Conservation (phyloP, 2,329 filamentous ascomycete species). For the Dothistroma pini region DNA sequence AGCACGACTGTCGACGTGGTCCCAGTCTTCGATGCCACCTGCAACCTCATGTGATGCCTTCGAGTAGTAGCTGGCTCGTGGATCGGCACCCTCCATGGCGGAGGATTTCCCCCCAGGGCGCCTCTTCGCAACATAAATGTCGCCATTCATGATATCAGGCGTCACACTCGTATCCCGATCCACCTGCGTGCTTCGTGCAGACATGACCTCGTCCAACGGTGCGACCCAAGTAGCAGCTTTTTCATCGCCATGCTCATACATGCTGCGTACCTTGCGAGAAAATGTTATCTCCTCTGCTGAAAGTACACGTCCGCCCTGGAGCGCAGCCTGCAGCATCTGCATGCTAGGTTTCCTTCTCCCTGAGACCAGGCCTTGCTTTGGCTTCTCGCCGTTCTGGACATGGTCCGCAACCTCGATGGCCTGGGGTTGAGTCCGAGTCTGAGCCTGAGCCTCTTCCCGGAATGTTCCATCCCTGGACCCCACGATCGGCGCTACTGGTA, state of each 20-base stretch:
- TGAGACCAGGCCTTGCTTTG: slow-evolving; percentile 22
- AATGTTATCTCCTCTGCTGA: slow-evolving; percentile 63
- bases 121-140: slow-evolving; percentile 4
- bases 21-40: slow-evolving; percentile 64
- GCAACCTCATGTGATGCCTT: slow-evolving; percentile 55
- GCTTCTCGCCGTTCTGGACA: background rate
- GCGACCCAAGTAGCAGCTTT: slow-evolving; percentile 45
- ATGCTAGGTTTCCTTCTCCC: slow-evolving; percentile 35
- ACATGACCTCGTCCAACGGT: slow-evolving; percentile 6
- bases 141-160: slow-evolving; percentile 8
- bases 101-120: background rate
- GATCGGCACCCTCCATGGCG: slow-evolving; percentile 1
- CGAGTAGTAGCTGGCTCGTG: slow-evolving; percentile 23
- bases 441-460: background rate
- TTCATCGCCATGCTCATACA: slow-evolving; percentile 62
- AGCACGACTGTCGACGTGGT: slow-evolving; percentile 55
- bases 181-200: slow-evolving; percentile 10
- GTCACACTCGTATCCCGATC: slow-evolving; percentile 11
- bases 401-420: slow-evolving; percentile 1
- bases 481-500: background rate
- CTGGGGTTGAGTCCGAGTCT: background rate
- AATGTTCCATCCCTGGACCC: background rate
- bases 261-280: slow-evolving; percentile 59
- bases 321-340: slow-evolving; percentile 37
- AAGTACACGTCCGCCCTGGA: slow-evolving; percentile 46